Conservation (phyloP, 345 rosid genomes). For the Populus nigra region DNA sequence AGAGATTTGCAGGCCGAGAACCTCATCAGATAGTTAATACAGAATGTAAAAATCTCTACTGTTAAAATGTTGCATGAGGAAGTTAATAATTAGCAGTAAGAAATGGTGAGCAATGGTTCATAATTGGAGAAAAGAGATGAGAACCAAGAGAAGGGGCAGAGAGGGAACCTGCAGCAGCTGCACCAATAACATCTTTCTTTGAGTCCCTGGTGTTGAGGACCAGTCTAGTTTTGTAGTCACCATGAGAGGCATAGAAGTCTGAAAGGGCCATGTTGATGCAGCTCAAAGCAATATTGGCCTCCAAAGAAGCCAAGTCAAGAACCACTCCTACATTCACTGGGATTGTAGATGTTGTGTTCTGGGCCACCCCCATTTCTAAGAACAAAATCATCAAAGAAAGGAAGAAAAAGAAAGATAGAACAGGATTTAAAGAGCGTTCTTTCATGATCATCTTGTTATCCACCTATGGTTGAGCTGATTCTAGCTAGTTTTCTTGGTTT, state of each 20-base stretch:
- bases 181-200: slow-evolving; percentile 23
- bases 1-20: neutral
- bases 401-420: neutral
- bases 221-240: slow-evolving; percentile 29
- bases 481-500: neutral
- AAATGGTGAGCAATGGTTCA: neutral
- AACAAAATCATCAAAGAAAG: no score
- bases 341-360: neutral
- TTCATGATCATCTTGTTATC: no score
- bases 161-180: slow-evolving; percentile 28
- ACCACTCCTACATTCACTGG: slow-evolving; percentile 35
- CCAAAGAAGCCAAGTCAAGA: slow-evolving; percentile 15
- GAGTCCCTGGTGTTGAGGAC: slow-evolving; percentile 22
- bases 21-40: neutral
- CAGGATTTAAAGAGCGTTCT: neutral
- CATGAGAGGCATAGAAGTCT: slow-evolving; percentile 23
- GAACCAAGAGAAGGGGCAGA: neutral
- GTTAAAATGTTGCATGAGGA: neutral
- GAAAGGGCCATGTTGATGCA: slow-evolving; percentile 35
- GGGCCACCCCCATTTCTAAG: neutral
- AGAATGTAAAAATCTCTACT: neutral
- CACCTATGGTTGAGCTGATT: no score
- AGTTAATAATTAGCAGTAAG: no score
- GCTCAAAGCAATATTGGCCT: slow-evolving; percentile 19
- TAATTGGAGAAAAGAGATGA: neutral